These are phyloP conservation scores for Apophysomyces variabilis DNA, from an alignment of 371 early-diverging fungal genomes.

Conservation along the genomic window DNA sequence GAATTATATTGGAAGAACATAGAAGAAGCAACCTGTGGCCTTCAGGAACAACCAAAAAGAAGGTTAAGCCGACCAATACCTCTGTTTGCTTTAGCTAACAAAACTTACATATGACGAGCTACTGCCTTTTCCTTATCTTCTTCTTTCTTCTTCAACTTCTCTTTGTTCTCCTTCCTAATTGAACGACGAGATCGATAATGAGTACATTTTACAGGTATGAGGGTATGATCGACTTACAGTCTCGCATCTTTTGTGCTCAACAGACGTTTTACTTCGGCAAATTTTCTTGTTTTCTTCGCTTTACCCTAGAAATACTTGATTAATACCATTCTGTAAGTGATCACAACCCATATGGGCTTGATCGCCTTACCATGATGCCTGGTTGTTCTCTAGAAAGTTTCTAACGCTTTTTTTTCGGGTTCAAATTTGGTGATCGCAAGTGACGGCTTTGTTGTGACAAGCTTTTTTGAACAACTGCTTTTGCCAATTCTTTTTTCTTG, in stretches of 20 bases:
- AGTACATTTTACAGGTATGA: background rate
- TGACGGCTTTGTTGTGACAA: too few relatives aligned
- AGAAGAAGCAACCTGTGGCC: constrained; percentile 92
- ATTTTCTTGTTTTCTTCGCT: constrained; percentile 91
- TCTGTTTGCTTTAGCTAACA: background rate
- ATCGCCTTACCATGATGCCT: background rate
- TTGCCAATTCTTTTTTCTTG: too few relatives aligned
- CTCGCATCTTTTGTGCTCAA: constrained; percentile 89
- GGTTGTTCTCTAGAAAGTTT: too few relatives aligned
- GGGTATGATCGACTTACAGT: constrained; percentile 57
- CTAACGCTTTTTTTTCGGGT: too few relatives aligned
- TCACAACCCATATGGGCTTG: background rate
- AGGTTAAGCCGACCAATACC: background rate
- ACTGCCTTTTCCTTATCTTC: constrained; percentile 71
- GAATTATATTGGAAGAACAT: constrained; percentile 98
- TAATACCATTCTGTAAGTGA: background rate
- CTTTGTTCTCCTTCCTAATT: constrained; percentile 76
- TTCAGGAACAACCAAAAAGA: constrained; percentile 20
- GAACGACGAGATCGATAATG: background rate
- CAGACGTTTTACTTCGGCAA: constrained; percentile 92
- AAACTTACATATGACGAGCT: constrained; percentile 81
- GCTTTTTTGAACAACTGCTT: too few relatives aligned
- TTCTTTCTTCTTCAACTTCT: constrained; percentile 74
- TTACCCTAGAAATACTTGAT: constrained; percentile 67
- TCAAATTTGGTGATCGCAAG: too few relatives aligned